A percentile compares a stretch with the other conserved stretches of the same genome.
Conservation (phyloP, 768 basidiomycete species). For the Russula abietina region DNA sequence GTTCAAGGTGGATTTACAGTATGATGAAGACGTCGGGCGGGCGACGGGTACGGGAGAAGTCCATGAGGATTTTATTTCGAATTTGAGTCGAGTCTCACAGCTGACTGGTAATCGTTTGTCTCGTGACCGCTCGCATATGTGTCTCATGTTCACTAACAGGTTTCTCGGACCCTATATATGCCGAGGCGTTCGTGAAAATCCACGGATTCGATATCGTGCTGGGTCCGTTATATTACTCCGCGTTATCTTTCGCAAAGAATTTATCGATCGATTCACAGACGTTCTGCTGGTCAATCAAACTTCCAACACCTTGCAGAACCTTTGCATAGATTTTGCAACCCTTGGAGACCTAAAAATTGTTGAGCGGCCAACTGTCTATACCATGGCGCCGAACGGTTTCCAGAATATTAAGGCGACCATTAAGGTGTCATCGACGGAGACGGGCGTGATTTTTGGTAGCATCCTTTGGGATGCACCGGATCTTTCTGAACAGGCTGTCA, state of each 20-base stretch:
- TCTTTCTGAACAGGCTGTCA: slow-evolving; percentile 84
- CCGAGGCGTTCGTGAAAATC: slow-evolving; percentile 96
- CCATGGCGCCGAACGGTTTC: slow-evolving; percentile 93
- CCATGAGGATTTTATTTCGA: slow-evolving; percentile 91
- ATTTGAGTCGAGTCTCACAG: slow-evolving; percentile 87
- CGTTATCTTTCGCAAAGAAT: not conserved
- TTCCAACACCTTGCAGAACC: slow-evolving; percentile 86
- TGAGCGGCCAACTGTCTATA: slow-evolving; percentile 90
- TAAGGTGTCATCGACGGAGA: slow-evolving; percentile 97
- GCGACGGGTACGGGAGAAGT: slow-evolving; percentile 83
- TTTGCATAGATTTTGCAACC: slow-evolving; percentile 96
- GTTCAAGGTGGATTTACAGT: slow-evolving; percentile 41
- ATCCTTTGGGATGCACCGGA: slow-evolving; percentile 93
- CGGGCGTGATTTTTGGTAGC: slow-evolving; percentile 96
- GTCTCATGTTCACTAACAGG: slow-evolving; percentile 39
- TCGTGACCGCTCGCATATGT: not conserved
- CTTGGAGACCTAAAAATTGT: slow-evolving; percentile 95
- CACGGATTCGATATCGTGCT: slow-evolving; percentile 96
- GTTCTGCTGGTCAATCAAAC: slow-evolving; percentile 97
- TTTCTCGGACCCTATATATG: slow-evolving; percentile 97
- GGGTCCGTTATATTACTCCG: slow-evolving; percentile 40
- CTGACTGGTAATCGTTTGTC: slow-evolving; percentile 60
- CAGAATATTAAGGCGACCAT: slow-evolving; percentile 98
- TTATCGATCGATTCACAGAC: slow-evolving; percentile 41
- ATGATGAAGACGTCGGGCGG: slow-evolving; percentile 80